These are phyloP conservation scores for Brassica juncea DNA, from an alignment of 345 rosid genomes.

Conservation along the genomic window DNA sequence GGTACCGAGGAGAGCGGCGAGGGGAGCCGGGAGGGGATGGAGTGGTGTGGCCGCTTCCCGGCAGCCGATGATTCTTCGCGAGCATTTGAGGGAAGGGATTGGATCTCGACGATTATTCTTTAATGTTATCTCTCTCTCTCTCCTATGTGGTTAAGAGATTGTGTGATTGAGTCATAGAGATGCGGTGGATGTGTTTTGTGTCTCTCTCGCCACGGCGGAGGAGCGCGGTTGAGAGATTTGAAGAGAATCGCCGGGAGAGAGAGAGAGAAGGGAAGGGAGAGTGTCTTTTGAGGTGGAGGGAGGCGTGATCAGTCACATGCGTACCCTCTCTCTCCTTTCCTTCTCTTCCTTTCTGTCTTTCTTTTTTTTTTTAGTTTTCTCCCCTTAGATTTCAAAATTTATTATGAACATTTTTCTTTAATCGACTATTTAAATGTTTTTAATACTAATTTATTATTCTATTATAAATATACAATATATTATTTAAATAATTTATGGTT, in stretches of 20 bases:
- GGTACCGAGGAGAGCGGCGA: constrained; percentile 84
- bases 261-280: background rate
- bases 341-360: constrained; percentile 8
- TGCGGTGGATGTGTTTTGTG: background rate
- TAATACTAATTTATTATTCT: too few species aligned
- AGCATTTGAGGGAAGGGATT: constrained; percentile 57
- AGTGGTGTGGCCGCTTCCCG: constrained; percentile 91
- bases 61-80: constrained; percentile 61
- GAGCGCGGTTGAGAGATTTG: constrained; percentile 23
- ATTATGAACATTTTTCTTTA: too few species aligned
- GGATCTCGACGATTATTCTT: constrained; percentile 32
- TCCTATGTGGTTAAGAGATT: constrained; percentile 22
- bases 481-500: too few species aligned
- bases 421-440: too few species aligned
- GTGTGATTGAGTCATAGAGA: constrained; percentile 7
- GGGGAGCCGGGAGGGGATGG: constrained; percentile 98
- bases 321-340: constrained; percentile 18
- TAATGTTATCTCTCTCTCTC: background rate
- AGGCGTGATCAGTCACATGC: constrained; percentile 43
- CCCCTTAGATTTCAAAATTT: background rate
- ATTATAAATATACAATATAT: too few species aligned
- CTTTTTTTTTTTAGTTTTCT: background rate
- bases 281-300: constrained; percentile 41
- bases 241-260: constrained; percentile 20
- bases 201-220: constrained; percentile 19